Base-by-base conservation (phyloP, 768 basidiomycete genomes). In the Basidioascus undulatus region DNA sequence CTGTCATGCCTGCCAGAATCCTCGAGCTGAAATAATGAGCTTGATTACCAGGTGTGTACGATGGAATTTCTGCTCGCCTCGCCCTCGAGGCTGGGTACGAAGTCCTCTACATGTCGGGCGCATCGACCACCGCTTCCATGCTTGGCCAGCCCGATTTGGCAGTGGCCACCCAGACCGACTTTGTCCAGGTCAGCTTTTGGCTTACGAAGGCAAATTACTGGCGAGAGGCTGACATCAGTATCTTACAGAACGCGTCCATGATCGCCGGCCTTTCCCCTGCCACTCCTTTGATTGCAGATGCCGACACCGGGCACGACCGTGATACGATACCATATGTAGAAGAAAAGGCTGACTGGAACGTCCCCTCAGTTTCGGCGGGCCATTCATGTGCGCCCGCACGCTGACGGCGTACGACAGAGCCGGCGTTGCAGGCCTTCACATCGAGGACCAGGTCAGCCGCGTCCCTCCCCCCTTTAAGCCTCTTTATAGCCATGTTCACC, bases 361-460 rank as follows among this genome's bases (percentile, higher is more conserved):
- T n/a, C 37, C 20, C 5, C 0, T 16, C 31, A 65, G 65, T 11
- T 78, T 78, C 47, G 76, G 76, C 47, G 76, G 76, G 15, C 71
- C 75, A 2, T 67, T 69, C 9, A 79, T 71, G 64, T 69, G 79
- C 23, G 73, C 74, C 10, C 74, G 76, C 30, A 79, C 76, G 3
- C 72, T 80, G 9, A 65, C 60, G n/a, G 68, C 75, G 54, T 79
- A 78, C 45, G 67, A 60, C 4, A 65, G 66, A 35, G 68, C 73
- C 12, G 76, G 77, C 23, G 69, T 78, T 18, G 77, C 76, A 15
- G 77, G 62, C 4, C 63, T 76, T 50, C 76, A 80, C 54, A 78
- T 80, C 30, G 76, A 80, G 56, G 76, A 78, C 51, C 76, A 80
- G 57, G n/a, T n/a, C n/a, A n/a, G n/a, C n/a, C n/a, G n/a, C n/a